Conservation (phyloP, 495 filamentous ascomycete species). For the Penicillium manginii region DNA sequence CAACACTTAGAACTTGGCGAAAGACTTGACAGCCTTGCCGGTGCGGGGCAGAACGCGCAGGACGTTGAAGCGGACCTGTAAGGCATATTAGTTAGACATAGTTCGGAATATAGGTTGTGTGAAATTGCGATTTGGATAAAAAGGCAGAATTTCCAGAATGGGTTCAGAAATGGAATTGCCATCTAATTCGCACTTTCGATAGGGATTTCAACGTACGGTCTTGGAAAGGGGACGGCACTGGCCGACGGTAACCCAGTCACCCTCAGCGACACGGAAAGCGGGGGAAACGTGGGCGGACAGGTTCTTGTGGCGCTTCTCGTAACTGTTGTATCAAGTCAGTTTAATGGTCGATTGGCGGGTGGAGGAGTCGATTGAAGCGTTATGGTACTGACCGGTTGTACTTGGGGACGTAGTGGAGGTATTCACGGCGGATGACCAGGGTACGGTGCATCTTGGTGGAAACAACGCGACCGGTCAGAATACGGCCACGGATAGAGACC, state of each 20-base stretch:
- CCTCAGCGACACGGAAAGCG: slow-evolving; percentile 99
- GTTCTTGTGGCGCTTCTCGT: slow-evolving; percentile 99
- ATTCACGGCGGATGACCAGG: slow-evolving; percentile 98
- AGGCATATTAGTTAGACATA: slow-evolving; percentile 24
- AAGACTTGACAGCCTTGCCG: slow-evolving; percentile 95
- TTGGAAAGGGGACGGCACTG: slow-evolving; percentile 98
- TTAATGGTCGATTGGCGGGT: too few relatives aligned
- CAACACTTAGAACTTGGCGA: slow-evolving; percentile 88
- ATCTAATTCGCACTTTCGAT: background rate
- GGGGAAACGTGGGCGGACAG: slow-evolving; percentile 97
- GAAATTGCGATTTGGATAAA: background rate
- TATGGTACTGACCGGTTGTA: background rate
- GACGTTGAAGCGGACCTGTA: slow-evolving; percentile 97
- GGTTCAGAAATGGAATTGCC: background rate
- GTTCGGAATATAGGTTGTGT: background rate
- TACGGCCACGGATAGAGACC: slow-evolving; percentile 99
- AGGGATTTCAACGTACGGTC: slow-evolving; percentile 72
- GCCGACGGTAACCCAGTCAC: slow-evolving; percentile 98
- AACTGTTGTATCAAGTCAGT: slow-evolving; percentile 71
- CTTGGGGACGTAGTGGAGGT: slow-evolving; percentile 99
- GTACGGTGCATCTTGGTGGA: slow-evolving; percentile 99
- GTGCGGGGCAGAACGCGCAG: slow-evolving; percentile 95
- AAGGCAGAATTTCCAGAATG: background rate
- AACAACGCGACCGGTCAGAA: slow-evolving; percentile 97
- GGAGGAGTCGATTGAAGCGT: too few relatives aligned